These are phyloP conservation scores for Cicer cuneatum DNA, from an alignment of 306 rosid genomes.

Conservation along the genomic window DNA sequence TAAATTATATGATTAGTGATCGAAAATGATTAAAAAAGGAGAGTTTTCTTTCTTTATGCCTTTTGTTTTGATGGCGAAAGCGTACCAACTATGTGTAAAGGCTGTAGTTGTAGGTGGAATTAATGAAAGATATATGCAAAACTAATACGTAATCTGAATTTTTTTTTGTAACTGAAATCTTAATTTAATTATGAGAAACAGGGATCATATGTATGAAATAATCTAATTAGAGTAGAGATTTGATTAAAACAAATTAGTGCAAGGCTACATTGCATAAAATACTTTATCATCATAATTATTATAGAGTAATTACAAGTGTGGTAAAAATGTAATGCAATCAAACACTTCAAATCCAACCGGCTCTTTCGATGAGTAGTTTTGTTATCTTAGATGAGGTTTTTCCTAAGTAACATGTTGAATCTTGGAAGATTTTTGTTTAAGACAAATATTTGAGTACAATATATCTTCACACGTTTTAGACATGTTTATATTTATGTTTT, in stretches of 20 bases:
- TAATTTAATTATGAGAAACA: neutral
- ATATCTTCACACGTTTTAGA: too few relatives aligned
- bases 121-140: constrained; percentile 38
- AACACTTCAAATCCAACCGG: too few relatives aligned
- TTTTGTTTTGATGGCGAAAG: constrained; percentile 42
- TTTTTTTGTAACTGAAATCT: neutral
- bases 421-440: too few relatives aligned
- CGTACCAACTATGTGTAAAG: constrained; percentile 43
- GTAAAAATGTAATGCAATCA: too few relatives aligned
- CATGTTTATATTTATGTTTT: too few relatives aligned
- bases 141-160: constrained; percentile 32
- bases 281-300: too few relatives aligned
- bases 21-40: constrained; percentile 30
- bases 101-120: constrained; percentile 45
- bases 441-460: too few relatives aligned
- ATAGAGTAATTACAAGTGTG: too few relatives aligned
- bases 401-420: too few relatives aligned
- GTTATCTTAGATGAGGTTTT: too few relatives aligned
- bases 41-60: constrained; percentile 19
- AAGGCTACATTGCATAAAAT: neutral
- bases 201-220: constrained; percentile 13
- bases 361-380: too few relatives aligned
- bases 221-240: constrained; percentile 18
- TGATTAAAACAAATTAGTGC: neutral
- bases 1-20: constrained; percentile 36